Conservation (phyloP, 768 basidiomycete genomes). For the Phylloporus sp. region DNA sequence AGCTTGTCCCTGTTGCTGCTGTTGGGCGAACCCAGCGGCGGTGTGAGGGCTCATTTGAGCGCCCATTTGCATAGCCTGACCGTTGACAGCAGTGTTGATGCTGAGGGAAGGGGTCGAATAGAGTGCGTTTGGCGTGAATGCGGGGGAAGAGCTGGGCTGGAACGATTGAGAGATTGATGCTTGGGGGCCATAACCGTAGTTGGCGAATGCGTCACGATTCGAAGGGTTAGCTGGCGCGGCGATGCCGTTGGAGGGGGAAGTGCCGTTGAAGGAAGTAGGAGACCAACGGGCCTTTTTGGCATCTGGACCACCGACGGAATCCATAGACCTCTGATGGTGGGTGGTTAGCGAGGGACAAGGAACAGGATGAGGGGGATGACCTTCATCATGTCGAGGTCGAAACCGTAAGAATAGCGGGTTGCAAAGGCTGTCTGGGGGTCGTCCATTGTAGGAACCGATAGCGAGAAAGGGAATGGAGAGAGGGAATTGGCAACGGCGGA, state of each 20-base stretch:
- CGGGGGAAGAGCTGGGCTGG: conserved; percentile 40
- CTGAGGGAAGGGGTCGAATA: conserved; percentile 70
- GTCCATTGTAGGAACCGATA: conserved; percentile 49
- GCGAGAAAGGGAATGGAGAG: conserved; percentile 36
- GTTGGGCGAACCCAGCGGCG: conserved; percentile 49
- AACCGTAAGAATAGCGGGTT: conserved; percentile 65
- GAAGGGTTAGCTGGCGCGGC: conserved; percentile 33
- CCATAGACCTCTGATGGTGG: conserved; percentile 81
- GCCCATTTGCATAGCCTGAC: conserved; percentile 40
- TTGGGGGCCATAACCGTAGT: conserved; percentile 82
- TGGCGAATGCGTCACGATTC: conserved; percentile 69
- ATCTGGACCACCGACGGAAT: conserved; percentile 74
- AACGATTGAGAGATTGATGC: conserved; percentile 58
- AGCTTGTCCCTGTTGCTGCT: conserved; percentile 32
- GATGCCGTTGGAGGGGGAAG: conserved; percentile 34
- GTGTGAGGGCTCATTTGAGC: conserved; percentile 69
- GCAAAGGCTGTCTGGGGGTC: conserved; percentile 69
- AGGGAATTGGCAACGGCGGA: conserved; percentile 47
- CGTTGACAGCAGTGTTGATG: conserved; percentile 55
- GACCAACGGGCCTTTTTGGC: conserved; percentile 91
- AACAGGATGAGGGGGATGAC: conserved; percentile 36
- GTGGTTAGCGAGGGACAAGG: conserved; percentile 3
- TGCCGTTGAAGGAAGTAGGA: conserved; percentile 47
- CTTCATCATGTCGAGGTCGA: conserved; percentile 94
- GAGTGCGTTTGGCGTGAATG: conserved; percentile 53